Evolutionary conservation across 768 basidiomycete genomes (phyloP).

Genomic region (Clathrus columnatus): DNA sequence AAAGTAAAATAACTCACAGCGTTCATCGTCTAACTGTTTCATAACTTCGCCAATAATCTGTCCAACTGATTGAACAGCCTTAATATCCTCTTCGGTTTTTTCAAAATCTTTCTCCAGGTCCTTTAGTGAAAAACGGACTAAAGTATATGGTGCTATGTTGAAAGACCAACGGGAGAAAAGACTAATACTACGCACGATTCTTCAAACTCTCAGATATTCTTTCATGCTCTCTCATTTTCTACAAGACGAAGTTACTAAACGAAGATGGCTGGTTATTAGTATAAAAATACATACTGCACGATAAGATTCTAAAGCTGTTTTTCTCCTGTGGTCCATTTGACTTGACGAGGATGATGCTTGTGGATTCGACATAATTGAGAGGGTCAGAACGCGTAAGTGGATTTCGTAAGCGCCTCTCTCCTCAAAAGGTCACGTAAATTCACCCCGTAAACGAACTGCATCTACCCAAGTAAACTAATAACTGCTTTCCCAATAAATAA

Average conservation of each 20-base stretch:
- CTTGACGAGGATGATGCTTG: constrained; percentile 47
- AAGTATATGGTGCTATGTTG: background rate
- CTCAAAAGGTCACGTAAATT: too few relatives aligned
- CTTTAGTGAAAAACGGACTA: constrained; percentile 88
- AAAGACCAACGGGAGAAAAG: background rate
- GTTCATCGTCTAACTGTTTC: constrained; percentile 96
- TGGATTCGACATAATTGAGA: constrained; percentile 3
- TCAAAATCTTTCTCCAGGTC: constrained; percentile 82
- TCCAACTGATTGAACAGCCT: constrained; percentile 96
- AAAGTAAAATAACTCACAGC: constrained; percentile 55
- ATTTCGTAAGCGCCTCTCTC: too few relatives aligned
- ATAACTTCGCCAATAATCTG: constrained; percentile 99
- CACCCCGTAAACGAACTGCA: too few relatives aligned
- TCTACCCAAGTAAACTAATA: too few relatives aligned
- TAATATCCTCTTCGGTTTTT: constrained; percentile 98
- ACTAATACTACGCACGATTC: constrained; percentile 64
- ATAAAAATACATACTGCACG: constrained; percentile 46
- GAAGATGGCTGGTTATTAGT: background rate
- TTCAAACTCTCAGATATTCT: constrained; percentile 79
- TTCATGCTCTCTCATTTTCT: constrained; percentile 97
- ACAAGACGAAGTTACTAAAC: constrained; percentile 10
- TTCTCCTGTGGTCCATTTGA: constrained; percentile 59
- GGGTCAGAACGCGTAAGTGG: constrained; percentile 5
- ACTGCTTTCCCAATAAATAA: too few relatives aligned
- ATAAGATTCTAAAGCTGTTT: constrained; percentile 68